Evolutionary conservation across 345 rosid species (phyloP).

Genomic region (Salix dunnii): DNA sequence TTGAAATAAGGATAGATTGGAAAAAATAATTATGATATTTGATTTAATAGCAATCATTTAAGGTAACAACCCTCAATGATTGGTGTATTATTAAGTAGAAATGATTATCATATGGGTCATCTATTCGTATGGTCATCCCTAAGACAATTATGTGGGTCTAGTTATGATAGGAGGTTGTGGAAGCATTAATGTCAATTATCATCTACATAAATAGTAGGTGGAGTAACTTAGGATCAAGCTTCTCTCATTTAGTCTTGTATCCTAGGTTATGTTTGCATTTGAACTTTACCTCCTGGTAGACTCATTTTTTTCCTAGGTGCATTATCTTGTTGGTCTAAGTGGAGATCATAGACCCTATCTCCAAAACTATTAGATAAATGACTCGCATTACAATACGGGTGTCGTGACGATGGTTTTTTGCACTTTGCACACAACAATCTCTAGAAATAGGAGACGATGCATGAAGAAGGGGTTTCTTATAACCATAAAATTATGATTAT

Average conservation of each 20-base stretch:
- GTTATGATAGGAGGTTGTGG: no score
- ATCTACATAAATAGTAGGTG: no score
- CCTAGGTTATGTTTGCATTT: not conserved
- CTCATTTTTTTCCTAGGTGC: fast-evolving
- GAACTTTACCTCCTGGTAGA: not conserved
- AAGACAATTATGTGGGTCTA: not conserved
- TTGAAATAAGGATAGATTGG: no score
- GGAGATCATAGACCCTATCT: no score
- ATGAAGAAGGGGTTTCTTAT: no score
- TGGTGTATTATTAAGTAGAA: not conserved
- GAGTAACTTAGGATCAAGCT: fast-evolving
- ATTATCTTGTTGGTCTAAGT: no score
- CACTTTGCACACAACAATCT: no score
- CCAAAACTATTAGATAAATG: no score
- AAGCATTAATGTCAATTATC: no score
- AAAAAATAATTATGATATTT: not conserved
- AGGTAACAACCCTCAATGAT: not conserved
- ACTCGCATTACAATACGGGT: fast-evolving
- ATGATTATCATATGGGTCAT: not conserved
- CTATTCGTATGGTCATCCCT: not conserved
- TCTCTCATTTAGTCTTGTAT: not conserved
- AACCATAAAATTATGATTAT: no score
- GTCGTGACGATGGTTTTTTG: no score
- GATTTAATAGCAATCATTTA: not conserved
- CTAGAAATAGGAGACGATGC: no score